A percentile compares a stretch with the other conserved stretches of the same genome.
Conservation (phyloP, 2,329 filamentous ascomycete genomes). For the Talaromyces albobiverticillius region DNA sequence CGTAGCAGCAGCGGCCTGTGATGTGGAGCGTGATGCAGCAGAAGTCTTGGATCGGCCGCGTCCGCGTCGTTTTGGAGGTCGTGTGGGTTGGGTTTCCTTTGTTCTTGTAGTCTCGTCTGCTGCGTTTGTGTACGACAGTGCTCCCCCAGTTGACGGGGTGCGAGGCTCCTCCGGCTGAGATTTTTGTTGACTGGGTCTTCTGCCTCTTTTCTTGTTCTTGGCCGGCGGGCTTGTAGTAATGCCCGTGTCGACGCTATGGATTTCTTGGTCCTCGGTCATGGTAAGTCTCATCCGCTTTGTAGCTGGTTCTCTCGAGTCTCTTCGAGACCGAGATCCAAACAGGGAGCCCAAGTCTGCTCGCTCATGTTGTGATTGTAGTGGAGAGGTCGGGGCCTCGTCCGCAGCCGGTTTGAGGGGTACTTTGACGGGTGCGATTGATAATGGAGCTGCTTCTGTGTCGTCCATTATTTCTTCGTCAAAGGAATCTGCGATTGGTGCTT, state of each 20-base stretch:
- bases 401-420: slow-evolving; percentile 24
- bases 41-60: neutral
- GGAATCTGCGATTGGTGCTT: slow-evolving; percentile 29
- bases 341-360: neutral
- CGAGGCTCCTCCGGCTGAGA: neutral
- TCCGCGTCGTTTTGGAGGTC: too few relatives aligned
- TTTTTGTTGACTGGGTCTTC: slow-evolving; percentile 18
- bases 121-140: neutral
- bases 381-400: neutral
- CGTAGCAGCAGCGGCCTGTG: neutral
- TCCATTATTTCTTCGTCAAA: slow-evolving; percentile 29
- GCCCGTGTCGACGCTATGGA: slow-evolving; percentile 2
- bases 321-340: neutral
- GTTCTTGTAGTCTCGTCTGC: neutral
- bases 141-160: neutral
- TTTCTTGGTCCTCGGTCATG: slow-evolving; percentile 12
- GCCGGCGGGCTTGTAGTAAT: neutral
- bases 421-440: slow-evolving; percentile 20
- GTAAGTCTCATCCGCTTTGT: slow-evolving; percentile 32
- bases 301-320: slow-evolving; percentile 20
- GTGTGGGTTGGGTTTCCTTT: neutral
- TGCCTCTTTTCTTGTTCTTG: slow-evolving; percentile 22
- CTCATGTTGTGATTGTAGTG: slow-evolving; percentile 2
- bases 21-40: neutral
- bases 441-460: slow-evolving; percentile 18